Conservation (phyloP, 2,329 filamentous ascomycete species). For the Penicillium sp. region DNA sequence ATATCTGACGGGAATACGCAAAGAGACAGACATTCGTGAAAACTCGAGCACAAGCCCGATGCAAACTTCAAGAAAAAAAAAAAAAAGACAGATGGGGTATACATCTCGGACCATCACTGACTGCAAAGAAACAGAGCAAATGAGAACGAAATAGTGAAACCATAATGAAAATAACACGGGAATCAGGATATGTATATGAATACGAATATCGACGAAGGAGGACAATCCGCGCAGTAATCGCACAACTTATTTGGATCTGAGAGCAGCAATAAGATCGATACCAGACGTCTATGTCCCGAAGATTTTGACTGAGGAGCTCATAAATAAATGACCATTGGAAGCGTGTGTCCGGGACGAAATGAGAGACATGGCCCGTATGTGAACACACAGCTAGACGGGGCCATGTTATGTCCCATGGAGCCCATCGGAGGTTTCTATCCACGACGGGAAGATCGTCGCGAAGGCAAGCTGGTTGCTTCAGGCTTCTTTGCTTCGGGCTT, state of each 20-base stretch:
- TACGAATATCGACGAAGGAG: conserved; percentile 2
- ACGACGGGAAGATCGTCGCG: conserved; percentile 23
- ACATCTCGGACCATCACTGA: conserved; percentile 21
- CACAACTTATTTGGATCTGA: background rate
- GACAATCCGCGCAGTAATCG: background rate
- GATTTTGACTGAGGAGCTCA: background rate
- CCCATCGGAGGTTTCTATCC: conserved; percentile 7
- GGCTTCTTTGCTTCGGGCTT: conserved; percentile 12
- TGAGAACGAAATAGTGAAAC: background rate
- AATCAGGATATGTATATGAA: conserved; percentile 9
- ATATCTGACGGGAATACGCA: conserved; percentile 3
- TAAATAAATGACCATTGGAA: background rate
- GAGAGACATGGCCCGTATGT: background rate
- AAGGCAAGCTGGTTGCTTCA: conserved; percentile 14
- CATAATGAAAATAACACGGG: conserved; percentile 7
- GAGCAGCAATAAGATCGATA: background rate
- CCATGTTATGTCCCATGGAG: background rate
- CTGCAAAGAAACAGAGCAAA: conserved; percentile 10
- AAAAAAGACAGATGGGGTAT: conserved; percentile 21
- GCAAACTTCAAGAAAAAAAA: conserved; percentile 7
- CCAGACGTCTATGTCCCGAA: background rate
- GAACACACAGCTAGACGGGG: background rate
- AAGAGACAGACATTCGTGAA: background rate
- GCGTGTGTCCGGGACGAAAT: background rate
- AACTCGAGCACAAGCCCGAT: conserved; percentile 1